Evolutionary conservation across 78 protist species (phyloP).

Genomic region (Isochrysis galbana): DNA sequence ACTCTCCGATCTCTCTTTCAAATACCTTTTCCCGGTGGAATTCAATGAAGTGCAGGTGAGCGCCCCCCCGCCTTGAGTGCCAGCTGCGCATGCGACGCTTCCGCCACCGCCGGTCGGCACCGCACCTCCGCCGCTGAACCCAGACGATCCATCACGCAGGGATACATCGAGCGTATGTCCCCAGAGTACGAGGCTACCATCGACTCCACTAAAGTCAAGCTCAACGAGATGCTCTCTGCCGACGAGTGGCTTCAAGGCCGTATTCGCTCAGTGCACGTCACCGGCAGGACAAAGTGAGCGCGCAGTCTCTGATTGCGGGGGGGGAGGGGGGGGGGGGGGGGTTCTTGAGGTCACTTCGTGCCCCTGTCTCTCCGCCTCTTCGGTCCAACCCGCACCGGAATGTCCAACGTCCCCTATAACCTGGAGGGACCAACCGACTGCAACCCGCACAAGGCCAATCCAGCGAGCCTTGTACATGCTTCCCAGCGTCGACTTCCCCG

Average conservation of each 20-base stretch:
- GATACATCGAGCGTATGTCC: neutral
- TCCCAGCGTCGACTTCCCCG: too few species aligned
- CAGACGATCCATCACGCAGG: neutral
- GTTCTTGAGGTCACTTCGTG: too few species aligned
- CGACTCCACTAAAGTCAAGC: neutral
- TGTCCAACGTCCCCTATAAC: too few species aligned
- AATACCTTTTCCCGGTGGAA: neutral
- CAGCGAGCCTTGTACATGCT: too few species aligned
- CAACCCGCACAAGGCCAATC: too few species aligned
- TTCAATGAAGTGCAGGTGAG: neutral
- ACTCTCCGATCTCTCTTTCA: neutral
- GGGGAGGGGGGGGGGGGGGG: too few species aligned
- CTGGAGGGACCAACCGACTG: too few species aligned
- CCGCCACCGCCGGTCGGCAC: too few species aligned
- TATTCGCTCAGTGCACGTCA: neutral
- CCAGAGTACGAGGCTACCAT: neutral
- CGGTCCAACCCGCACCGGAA: too few species aligned
- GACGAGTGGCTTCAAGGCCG: constrained; percentile 10
- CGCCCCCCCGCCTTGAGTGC: neutral
- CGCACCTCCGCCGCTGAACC: neutral
- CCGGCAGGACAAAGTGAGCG: constrained; percentile 17
- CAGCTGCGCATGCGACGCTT: too few species aligned
- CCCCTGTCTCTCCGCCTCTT: too few species aligned
- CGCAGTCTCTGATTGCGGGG: too few species aligned
- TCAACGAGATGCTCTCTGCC: neutral